Conservation (phyloP, 2,329 filamentous ascomycete species). For the Ophiostoma piceae region DNA sequence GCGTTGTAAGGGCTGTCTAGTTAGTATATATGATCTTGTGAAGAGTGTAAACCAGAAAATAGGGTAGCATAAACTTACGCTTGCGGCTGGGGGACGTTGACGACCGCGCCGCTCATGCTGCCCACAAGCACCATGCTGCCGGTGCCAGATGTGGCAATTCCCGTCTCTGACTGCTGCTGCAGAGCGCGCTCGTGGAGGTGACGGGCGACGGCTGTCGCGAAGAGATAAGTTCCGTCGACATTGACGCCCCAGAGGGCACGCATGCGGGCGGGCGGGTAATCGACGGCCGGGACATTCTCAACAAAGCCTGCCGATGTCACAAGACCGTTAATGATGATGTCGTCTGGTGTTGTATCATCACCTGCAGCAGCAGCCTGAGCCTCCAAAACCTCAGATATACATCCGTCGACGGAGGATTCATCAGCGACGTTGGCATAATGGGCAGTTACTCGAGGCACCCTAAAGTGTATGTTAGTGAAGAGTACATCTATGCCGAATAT, state of each 20-base stretch:
- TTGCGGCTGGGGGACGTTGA: conserved; percentile 93
- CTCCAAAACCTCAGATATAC: conserved; percentile 63
- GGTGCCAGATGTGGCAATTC: conserved; percentile 43
- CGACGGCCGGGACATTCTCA: conserved; percentile 88
- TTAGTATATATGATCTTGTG: no score
- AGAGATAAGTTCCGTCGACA: conserved; percentile 86
- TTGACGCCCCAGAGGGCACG: conserved; percentile 94
- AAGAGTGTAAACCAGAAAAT: no score
- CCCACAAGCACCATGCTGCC: conserved; percentile 94
- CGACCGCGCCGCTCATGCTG: conserved; percentile 88
- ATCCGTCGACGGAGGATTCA: conserved; percentile 68
- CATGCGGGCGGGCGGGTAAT: conserved; percentile 85
- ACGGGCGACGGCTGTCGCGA: conserved; percentile 75
- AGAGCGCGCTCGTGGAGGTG: conserved; percentile 69
- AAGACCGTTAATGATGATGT: conserved; percentile 71
- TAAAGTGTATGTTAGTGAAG: conserved; percentile 12
- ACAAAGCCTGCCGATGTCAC: conserved; percentile 97
- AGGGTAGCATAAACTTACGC: conserved; percentile 56
- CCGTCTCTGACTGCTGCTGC: conserved; percentile 41
- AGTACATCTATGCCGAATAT: no score
- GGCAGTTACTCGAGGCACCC: conserved; percentile 73
- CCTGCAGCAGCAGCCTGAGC: conserved; percentile 45
- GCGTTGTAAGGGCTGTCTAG: conserved; percentile 96
- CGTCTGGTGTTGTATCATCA: neutral
- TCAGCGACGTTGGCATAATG: conserved; percentile 86